Base-by-base conservation (phyloP, 306 rosid species). In the Rosa lucieae region DNA sequence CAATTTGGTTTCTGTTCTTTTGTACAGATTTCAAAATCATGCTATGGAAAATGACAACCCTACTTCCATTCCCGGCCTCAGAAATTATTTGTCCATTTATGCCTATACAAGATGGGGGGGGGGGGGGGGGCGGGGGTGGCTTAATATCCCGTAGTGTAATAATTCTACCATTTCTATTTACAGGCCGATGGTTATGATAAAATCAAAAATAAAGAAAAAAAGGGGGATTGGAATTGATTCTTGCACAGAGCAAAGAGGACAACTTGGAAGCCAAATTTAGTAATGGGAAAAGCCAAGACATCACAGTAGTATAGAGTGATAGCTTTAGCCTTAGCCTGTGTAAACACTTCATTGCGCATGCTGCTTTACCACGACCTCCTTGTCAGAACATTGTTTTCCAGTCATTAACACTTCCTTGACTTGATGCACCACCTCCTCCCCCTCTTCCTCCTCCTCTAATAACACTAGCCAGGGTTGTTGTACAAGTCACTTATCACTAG, bases 351-450 rank as follows among this genome's bases (percentile, higher is more conserved):
- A 70, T 77, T 79, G 62, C 91, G 97, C 92, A 84, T 92, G 94
- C 89, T 77, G 15, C 65, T 84, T 84, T 88, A 86, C 70, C 85
- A 86, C 88, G 87, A 86, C 93, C 80, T 53, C 35, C 63, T 44
- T 89, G 94, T 83, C 94, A 89, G 88, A 82, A 77, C 69, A 76
- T 85, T 70, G 79, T 70, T 81, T 40, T 44, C 12, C 46, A 73
- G 81, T 73, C 83, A 88, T 80, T 77, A 84, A 81, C 65, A 67
- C 74, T 39, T 63, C 70, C 78, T 92, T 88, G 88, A 89, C 91
- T 81, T 66, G 17, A 66, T 78, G 23, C 35, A 4, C 69, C 78
- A 42, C 17, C 11, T 21, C 67, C 42, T 14, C 70, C 82, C 78
- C 78, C 87, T 86, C 87, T 56, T 72, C 88, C 56, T 72, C 81